These are phyloP conservation scores for Lentinula lateritia DNA, from an alignment of 768 basidiomycete species.

Conservation along the genomic window DNA sequence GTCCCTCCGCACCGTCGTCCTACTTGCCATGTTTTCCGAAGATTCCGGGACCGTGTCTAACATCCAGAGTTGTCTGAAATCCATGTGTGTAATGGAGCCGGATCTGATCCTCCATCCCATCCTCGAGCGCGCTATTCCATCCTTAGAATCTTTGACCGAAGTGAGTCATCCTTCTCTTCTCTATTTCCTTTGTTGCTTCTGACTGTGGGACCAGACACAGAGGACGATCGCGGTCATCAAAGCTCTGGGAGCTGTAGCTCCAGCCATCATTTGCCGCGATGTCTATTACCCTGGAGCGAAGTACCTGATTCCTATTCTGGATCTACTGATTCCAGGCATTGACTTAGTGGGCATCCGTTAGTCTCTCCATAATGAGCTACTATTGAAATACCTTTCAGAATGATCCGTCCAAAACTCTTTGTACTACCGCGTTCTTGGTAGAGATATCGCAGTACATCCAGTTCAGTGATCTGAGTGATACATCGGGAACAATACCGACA, in stretches of 20 bases:
- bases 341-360: conserved; percentile 56
- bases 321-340: conserved; percentile 80
- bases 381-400: conserved; percentile 38
- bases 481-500: conserved; percentile 22
- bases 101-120: conserved; percentile 79
- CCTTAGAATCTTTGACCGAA: conserved; percentile 85
- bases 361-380: neutral
- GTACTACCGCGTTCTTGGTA: conserved; percentile 69
- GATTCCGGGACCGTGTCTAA: conserved; percentile 69
- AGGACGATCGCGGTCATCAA: conserved; percentile 84
- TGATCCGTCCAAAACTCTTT: conserved; percentile 73
- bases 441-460: conserved; percentile 73
- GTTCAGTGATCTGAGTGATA: conserved; percentile 56
- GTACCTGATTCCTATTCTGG: conserved; percentile 72
- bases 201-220: conserved; percentile 51
- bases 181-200: neutral
- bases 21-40: conserved; percentile 89
- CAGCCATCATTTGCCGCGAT: conserved; percentile 72
- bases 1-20: conserved; percentile 71
- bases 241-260: conserved; percentile 74
- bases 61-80: conserved; percentile 76
- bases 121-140: conserved; percentile 78
- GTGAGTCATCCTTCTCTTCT: conserved; percentile 27
- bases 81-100: conserved; percentile 80
- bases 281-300: conserved; percentile 82